Base-by-base conservation (phyloP, 495 filamentous ascomycete genomes). In the Chlorociboria aeruginascens region DNA sequence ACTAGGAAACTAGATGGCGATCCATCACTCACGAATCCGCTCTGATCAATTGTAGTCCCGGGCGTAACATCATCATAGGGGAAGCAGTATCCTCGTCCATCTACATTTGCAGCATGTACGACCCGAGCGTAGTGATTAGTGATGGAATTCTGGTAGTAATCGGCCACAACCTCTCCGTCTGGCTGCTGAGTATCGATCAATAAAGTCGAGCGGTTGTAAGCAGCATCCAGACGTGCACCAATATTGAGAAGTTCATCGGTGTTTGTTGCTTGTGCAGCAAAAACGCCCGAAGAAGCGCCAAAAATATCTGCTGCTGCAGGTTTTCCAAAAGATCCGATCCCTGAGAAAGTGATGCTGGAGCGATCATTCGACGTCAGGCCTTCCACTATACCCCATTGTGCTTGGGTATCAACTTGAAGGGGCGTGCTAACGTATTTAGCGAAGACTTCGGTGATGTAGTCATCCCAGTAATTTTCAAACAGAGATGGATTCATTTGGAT, bases 11-110 rank as follows among this genome's bases (percentile, higher is more conserved):
- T 52, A 46, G 60, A 47, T 3, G 83, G 83, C 40, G 62, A 72
- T 3, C 60, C 58, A 58, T 77, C 77, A 46, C 59, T 72, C n/a
- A 86, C 73, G 40, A 70, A 73, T 2, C 83, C 83, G 20, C 72
- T 74, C 54, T 81, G 78, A 62, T 85, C 79, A 9, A 60, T 52
- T 0, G 69, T 74, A 42, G 69, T 71, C 13, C 63, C 62, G 2
- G 79, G 73, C 17, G 69, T 70, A 2, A 87, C 83, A 60, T 88
- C 83, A 54, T 88, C 83, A 54, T 86, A 88, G 0, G 83, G 82
- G 53, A 85, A 85, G 2, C 81, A 78, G 64, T 87, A 88, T 4
- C 83, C 83, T 9, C 71, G 64, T 1, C 72, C 67, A 59, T 81
- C 79, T 10, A 76, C 46, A 46, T 77, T 79, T 30, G 68, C 69